Evolutionary conservation across 371 early-diverging fungal genomes (phyloP).

Genomic region (Catenaria anguillulae): DNA sequence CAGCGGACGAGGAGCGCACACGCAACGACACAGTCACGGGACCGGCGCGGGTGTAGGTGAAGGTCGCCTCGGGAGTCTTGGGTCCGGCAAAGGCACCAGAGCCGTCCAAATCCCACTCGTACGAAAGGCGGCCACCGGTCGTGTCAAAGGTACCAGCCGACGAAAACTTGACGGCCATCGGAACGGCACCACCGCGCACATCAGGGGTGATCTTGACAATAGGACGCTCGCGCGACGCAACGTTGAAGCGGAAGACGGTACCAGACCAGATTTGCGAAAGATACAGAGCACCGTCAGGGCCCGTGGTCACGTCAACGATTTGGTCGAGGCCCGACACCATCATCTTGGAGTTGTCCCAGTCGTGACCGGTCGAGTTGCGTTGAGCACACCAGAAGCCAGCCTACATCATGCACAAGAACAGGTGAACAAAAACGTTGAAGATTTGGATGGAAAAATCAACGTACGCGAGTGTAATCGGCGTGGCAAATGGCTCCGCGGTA

Average conservation of each 20-base stretch:
- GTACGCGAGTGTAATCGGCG: conserved; percentile 1
- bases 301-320: not conserved
- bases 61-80: not conserved
- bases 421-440: no score
- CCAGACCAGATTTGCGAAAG: not conserved
- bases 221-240: not conserved
- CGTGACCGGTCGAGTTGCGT: not conserved
- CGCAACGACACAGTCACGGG: not conserved
- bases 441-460: no score
- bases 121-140: not conserved
- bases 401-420: no score
- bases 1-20: not conserved
- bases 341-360: not conserved
- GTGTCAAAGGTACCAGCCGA: not conserved
- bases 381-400: not conserved
- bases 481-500: not conserved
- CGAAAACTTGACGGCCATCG: not conserved
- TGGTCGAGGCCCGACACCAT: not conserved
- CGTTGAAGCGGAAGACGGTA: not conserved
- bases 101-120: not conserved
- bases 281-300: not conserved
- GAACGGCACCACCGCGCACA: not conserved
- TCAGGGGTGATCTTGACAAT: not conserved
- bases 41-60: not conserved
- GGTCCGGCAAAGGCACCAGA: not conserved